Base-by-base conservation (phyloP, 169 alveolate species). In the Plasmodium vivax region DNA sequence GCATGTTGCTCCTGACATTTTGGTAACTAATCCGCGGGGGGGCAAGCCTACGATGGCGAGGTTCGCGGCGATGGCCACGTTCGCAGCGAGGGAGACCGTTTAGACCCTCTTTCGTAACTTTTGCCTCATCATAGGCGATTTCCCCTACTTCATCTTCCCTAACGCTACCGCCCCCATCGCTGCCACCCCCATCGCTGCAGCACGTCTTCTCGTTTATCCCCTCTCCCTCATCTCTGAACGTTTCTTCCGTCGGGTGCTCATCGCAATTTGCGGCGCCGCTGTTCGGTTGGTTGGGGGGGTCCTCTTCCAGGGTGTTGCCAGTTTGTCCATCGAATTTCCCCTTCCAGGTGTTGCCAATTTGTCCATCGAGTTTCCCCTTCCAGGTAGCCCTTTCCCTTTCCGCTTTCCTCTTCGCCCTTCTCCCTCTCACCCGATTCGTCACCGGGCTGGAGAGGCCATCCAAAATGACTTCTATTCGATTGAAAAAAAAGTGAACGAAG, bases 401-500 rank as follows among this genome's bases (percentile, higher is more conserved):
- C 41, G 27, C 19, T 38, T n/a, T 23, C 19, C 68, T 75, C 45
- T 87, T n/a, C 58, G 12, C 38, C 32, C 27, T 45, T 83, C 51
- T 27, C 16, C 77, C 54, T 45, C 19, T 27, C 34, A 32, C 2
- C 8, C 19, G 38, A 68, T 30, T 58, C 73, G 16, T 51, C 56
- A 23, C 30, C 19, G 54, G 14, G 23, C 32, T 45, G 56, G 75
- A 32, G 9, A 92, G 58, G 36, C 34, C 72, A 82, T 92, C 62
- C 62, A 92, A 14, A 82, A 92, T 27, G 3, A 73, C 75, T 45
- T 92, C 85, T 56, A 92, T n/a, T 16, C 87, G 71, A 56, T 92
- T 92, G 23, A 92, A 92, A 92, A 92, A 92, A 51, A 92, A 82
- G 83, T 45, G 72, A 71, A 92, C 75, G 77, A 92, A 92, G 84